phyloP scores from a whole-genome alignment of 1,139 yeast species.

The Hyphopichia wangnamkhiaoensis region DNA sequence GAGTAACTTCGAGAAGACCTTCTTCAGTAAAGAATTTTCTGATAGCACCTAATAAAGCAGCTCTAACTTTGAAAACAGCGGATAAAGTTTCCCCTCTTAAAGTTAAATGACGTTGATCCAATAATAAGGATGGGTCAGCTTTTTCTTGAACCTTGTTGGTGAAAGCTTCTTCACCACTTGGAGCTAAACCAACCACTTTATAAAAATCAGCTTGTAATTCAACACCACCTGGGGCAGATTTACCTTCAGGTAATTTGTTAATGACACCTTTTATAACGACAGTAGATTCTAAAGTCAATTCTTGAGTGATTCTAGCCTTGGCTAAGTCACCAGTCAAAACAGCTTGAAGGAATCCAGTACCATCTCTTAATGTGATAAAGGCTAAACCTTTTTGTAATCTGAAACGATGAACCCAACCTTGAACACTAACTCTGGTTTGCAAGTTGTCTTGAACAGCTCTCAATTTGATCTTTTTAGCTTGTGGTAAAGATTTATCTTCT shows the following conservation, averaged over 20 bases:
- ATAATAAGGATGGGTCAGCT: conserved; percentile 87
- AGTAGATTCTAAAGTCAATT: conserved; percentile 86
- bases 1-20: conserved; percentile 86
- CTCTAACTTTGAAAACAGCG: conserved; percentile 95
- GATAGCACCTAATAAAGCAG: conserved; percentile 68
- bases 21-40: conserved; percentile 79
- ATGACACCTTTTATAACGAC: conserved; percentile 78
- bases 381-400: conserved; percentile 91
- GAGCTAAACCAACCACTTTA: conserved; percentile 88
- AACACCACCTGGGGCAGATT: conserved; percentile 96
- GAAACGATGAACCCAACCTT: conserved; percentile 97
- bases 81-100: conserved; percentile 94
- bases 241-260: conserved; percentile 88
- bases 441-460: conserved; percentile 50
- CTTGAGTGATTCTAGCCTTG: conserved; percentile 79
- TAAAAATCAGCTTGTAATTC: conserved; percentile 91
- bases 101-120: conserved; percentile 94
- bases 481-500: conserved; percentile 73
- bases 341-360: conserved; percentile 86
- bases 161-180: conserved; percentile 93
- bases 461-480: conserved; percentile 69
- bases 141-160: conserved; percentile 91
- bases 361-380: conserved; percentile 91
- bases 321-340: conserved; percentile 91
- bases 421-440: conserved; percentile 68